These are phyloP conservation scores for Tetraselmis chui DNA, from an alignment of 139 green algal genomes.

Conservation along the genomic window DNA sequence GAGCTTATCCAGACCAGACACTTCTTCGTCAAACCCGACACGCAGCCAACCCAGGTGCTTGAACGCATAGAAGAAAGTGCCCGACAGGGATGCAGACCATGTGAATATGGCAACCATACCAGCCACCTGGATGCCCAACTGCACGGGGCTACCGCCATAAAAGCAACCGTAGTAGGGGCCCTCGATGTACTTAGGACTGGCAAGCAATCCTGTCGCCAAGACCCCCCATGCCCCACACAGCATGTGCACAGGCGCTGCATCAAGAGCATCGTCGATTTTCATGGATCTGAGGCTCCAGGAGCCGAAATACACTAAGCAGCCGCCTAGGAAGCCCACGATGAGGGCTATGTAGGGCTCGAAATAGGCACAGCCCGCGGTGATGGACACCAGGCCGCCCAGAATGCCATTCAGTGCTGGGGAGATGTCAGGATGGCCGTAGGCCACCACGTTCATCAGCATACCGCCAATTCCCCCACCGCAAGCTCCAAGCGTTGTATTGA, in stretches of 20 bases:
- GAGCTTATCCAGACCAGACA: conserved; percentile 4
- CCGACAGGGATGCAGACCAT: conserved; percentile 3
- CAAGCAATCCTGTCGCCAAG: conserved; percentile 1
- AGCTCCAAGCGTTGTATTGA: conserved; percentile 5
- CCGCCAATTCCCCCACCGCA: background rate
- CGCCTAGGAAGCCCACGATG: conserved; percentile 5
- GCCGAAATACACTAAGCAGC: conserved; percentile 3
- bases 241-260: conserved; percentile 8
- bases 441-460: background rate
- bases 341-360: conserved; percentile 3
- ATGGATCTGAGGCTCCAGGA: background rate
- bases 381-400: conserved; percentile 3
- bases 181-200: background rate
- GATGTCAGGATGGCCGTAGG: background rate
- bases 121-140: conserved; percentile 7
- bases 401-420: conserved; percentile 7
- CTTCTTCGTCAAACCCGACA: background rate
- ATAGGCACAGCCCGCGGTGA: conserved; percentile 6
- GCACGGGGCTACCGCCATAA: background rate
- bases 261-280: conserved; percentile 10
- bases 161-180: conserved; percentile 3
- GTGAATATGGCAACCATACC: conserved; percentile 5
- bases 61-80: conserved; percentile 5
- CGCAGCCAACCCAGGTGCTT: background rate
- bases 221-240: conserved; percentile 5